These are phyloP conservation scores for Dipteronia dyeriana DNA, from an alignment of 345 rosid species.

Conservation along the genomic window DNA sequence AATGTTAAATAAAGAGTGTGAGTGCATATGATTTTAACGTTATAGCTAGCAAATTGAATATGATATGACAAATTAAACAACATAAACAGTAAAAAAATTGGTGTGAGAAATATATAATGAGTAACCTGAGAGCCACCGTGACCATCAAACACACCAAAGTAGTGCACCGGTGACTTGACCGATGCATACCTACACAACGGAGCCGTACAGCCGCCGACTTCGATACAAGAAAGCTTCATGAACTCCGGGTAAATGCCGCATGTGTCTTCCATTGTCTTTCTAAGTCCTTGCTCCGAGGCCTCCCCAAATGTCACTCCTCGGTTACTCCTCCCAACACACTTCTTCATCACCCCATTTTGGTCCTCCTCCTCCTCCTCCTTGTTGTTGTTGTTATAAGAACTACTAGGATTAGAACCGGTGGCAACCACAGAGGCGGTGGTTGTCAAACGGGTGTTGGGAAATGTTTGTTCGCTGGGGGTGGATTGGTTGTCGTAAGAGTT, in stretches of 20 bases:
- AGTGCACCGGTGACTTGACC: constrained; percentile 13
- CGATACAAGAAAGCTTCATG: constrained; percentile 9
- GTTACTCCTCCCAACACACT: constrained; percentile 21
- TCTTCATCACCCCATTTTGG: not conserved
- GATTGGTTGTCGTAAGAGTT: too few relatives aligned
- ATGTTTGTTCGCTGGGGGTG: too few relatives aligned
- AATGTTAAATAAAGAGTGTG: too few relatives aligned
- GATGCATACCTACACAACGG: constrained; percentile 12
- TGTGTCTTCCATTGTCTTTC: constrained; percentile 17
- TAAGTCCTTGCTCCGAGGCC: not conserved
- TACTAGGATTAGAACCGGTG: too few relatives aligned
- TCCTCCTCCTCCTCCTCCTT: too few relatives aligned
- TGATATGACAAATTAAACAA: too few relatives aligned
- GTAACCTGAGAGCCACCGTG: constrained; percentile 22
- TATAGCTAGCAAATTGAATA: too few relatives aligned
- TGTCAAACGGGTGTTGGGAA: not conserved
- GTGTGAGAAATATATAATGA: not conserved
- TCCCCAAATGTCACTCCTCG: constrained; percentile 7
- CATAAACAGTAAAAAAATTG: too few relatives aligned
- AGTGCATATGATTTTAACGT: too few relatives aligned
- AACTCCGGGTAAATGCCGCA: not conserved
- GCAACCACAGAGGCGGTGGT: not conserved
- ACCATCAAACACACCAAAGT: constrained; percentile 20
- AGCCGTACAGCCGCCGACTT: constrained; percentile 18
- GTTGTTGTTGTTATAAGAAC: not conserved